phyloP scores from a whole-genome alignment of 179 eudicot species.

The Amaranthus tricolor region DNA sequence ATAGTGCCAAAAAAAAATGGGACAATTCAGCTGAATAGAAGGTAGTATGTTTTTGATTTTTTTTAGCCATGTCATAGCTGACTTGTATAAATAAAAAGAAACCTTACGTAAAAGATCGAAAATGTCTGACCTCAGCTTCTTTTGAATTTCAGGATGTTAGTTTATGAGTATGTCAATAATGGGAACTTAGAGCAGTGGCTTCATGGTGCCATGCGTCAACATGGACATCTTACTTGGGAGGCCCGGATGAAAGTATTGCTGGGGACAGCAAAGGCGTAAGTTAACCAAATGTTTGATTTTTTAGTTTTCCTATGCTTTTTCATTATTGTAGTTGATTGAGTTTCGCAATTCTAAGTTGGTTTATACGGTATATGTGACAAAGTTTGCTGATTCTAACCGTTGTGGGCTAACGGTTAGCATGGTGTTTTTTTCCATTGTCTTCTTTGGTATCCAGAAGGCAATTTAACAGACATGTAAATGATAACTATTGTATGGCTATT shows the following conservation, averaged over 20 bases:
- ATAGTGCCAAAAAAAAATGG: too few relatives aligned
- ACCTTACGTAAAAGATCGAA: not conserved
- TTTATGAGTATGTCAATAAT: constrained; percentile 91
- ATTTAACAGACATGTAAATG: not conserved
- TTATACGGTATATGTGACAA: not conserved
- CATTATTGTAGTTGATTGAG: not conserved
- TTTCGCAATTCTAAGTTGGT: not conserved
- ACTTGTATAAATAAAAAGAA: not conserved
- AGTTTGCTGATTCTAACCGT: not conserved
- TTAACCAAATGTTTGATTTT: constrained; percentile 12
- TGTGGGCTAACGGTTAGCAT: not conserved
- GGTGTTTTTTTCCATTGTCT: not conserved
- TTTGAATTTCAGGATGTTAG: constrained; percentile 69
- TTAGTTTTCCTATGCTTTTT: not conserved
- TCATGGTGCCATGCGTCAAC: constrained; percentile 95
- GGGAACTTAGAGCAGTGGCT: constrained; percentile 99
- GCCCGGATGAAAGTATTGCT: constrained; percentile 86
- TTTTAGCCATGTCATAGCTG: not conserved
- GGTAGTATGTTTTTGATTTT: not conserved
- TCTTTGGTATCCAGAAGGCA: not conserved
- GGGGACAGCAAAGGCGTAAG: constrained; percentile 99
- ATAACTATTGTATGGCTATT: not conserved
- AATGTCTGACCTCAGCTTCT: constrained; percentile 16
- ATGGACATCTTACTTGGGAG: constrained; percentile 96
- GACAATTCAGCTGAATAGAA: too few relatives aligned